Evolutionary conservation across 345 rosid species (phyloP), one percentile per base, ranked within the genome.

Genomic region (Aurinia saxatilis): DNA sequence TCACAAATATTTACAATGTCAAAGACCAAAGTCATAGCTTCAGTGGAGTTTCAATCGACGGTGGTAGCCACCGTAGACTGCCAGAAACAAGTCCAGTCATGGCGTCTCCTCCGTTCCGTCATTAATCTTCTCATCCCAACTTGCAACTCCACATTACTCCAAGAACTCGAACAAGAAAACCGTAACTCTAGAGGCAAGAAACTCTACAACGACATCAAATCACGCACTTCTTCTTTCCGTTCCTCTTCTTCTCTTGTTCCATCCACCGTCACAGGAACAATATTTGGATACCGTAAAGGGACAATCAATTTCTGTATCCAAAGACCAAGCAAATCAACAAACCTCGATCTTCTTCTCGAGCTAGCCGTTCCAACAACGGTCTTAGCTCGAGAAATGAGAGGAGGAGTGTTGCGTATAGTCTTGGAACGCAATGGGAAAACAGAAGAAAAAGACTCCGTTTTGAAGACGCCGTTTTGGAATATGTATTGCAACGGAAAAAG

Each of bases 11-110:
- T n/a, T n/a, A n/a, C 51, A 66, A 80, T 85, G 82, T 23, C 81
- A 30, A 79, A 68, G 60, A 60, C 75, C 46, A 71, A 54, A 36
- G 34, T 66, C 12, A 75, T 53, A 58, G 75, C 73, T 75, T 35
- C 79, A 55, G 58, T 30, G 56, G 67, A 80, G 31, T 63, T 71
- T 50, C 65, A 49, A n/a, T 19, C 77, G 50, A 55, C 68, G 57
- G 74, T 55, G 30, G 78, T 80, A 37, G 69, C 87, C 66, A 52
- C 85, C 11, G 85, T 84, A 9, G 91, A 87, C 59, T 87, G 95
- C 75, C 81, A 87, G 25, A 87, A 84, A 67, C 91, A 87, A 62
- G 89, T 87, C 63, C 86, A 80, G 4, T 87, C 91, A 30, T 87
- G 91, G 91, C 71, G 84, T 65, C 77, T 87, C 38, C 79, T 84